Evolutionary conservation across 1,284 basidiomycete genomes (phyloP), one percentile per base, ranked within the genome.

Genomic region (Amylostereum areolatum): DNA sequence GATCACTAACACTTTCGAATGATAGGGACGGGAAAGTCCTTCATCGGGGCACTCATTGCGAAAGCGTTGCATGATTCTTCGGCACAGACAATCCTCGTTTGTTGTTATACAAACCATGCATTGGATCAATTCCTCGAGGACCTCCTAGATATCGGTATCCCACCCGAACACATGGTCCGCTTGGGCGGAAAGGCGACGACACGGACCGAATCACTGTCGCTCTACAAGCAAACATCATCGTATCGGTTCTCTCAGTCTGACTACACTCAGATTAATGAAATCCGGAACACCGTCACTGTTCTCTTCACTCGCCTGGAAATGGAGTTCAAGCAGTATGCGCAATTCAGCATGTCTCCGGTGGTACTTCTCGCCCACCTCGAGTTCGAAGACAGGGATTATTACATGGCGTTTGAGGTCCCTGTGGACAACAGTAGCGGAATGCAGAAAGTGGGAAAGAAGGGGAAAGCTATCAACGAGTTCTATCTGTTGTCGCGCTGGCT

Each of bases 31-130:
- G 83, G 82, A 1, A 85, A 85, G 51, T 83, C 81, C 0, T 84
- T 84, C 55, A 79, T 85, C 32, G 82, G 83, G 1, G 78, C 80
- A 0, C 62, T 85, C 0, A 62, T 84, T 0, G 80, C 77, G 0
- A 84, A 83, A 54, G 61, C 69, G 4, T 57, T 83, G 3, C 71
- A 83, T 45, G 70, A 79, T 35, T 63, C 62, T 46, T 73, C 74
- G 0, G 24, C 56, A 0, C 63, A 72, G 48, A 76, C 57, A 3
- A 79, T 85, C 12, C 70, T 84, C 6, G 80, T 85, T 3, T 77
- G 81, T 24, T 83, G 81, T 55, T 85, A 75, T 51, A 85, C 83
- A 1, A 85, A 85, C 50, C 83, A 85, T 52, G 81, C 83, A 0
- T 70, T 84, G 0, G 81, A 85, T 52, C 77, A 83, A 50, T 80